These are phyloP conservation scores for Haplographium delicatum DNA, from an alignment of 495 filamentous ascomycete genomes.

Conservation along the genomic window DNA sequence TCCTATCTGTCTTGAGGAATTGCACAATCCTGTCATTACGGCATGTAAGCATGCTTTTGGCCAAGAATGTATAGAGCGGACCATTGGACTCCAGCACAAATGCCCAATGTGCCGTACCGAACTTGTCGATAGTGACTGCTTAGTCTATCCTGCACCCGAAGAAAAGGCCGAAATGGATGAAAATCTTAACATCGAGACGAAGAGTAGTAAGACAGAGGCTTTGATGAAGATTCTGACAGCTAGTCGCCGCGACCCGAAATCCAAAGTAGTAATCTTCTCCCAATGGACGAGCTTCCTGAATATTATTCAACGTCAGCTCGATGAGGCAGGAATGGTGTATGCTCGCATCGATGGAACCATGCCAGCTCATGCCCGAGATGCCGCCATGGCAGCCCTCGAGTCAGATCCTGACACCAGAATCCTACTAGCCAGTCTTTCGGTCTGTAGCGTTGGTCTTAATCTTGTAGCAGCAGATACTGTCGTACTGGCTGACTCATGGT, in stretches of 20 bases:
- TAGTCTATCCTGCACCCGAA: constrained; percentile 61
- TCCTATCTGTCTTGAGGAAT: constrained; percentile 70
- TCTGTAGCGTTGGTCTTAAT: constrained; percentile 85
- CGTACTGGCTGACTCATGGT: constrained; percentile 82
- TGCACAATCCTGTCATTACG: constrained; percentile 78
- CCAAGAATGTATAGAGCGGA: constrained; percentile 66
- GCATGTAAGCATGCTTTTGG: constrained; percentile 84
- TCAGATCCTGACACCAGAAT: constrained; percentile 65
- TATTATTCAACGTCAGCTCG: constrained; percentile 67
- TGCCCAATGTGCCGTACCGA: constrained; percentile 85
- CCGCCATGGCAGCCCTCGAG: constrained; percentile 60
- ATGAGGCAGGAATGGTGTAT: constrained; percentile 55
- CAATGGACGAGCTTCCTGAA: constrained; percentile 92
- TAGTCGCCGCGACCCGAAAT: constrained; percentile 57
- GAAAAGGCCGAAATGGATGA: constrained; percentile 34
- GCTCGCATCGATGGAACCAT: constrained; percentile 83
- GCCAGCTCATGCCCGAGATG: constrained; percentile 60
- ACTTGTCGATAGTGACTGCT: constrained; percentile 50
- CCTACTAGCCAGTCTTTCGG: constrained; percentile 75
- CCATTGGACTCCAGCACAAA: constrained; percentile 73
- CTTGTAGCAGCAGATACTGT: constrained; percentile 85
- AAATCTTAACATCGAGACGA: constrained; percentile 48
- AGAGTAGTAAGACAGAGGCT: constrained; percentile 80
- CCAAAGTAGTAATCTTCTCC: constrained; percentile 85
- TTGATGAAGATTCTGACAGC: constrained; percentile 74